phyloP scores from a whole-genome alignment of 495 filamentous ascomycete genomes.

The Physcia stellaris region DNA sequence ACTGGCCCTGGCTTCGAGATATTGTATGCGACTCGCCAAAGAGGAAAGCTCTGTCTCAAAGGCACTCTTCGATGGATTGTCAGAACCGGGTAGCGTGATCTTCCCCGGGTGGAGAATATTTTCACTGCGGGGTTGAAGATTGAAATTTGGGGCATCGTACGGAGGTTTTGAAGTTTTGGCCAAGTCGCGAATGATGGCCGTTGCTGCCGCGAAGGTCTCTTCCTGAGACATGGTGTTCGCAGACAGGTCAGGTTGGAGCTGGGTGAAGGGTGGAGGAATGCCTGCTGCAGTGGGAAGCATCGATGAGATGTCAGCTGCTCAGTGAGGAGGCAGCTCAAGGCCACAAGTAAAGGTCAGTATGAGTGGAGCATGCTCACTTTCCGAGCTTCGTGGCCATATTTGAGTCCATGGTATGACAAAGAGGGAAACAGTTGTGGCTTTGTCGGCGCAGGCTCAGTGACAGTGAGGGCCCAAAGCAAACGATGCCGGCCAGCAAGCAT shows the following conservation, averaged over 20 bases:
- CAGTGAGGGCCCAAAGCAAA: too few relatives aligned
- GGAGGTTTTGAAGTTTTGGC: slow-evolving; percentile 35
- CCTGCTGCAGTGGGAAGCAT: neutral
- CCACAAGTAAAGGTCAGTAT: neutral
- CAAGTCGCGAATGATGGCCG: slow-evolving; percentile 48
- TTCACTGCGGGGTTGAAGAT: slow-evolving; percentile 20
- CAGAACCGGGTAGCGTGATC: slow-evolving; percentile 49
- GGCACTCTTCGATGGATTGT: slow-evolving; percentile 46
- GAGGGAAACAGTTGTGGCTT: too few relatives aligned
- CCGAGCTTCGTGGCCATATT: too few relatives aligned
- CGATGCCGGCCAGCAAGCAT: too few relatives aligned
- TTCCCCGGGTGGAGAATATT: slow-evolving; percentile 25
- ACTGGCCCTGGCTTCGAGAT: slow-evolving; percentile 51
- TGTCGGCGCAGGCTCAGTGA: too few relatives aligned
- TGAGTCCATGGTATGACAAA: too few relatives aligned
- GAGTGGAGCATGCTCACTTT: too few relatives aligned
- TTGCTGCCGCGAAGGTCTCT: slow-evolving; percentile 46
- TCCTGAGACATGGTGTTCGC: slow-evolving; percentile 30
- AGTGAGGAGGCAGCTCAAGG: neutral
- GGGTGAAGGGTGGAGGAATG: neutral
- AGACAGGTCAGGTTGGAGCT: neutral
- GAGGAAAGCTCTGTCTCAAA: slow-evolving; percentile 61
- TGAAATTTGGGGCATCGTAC: slow-evolving; percentile 25
- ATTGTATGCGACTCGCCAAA: slow-evolving; percentile 51
- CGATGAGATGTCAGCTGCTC: neutral